Evolutionary conservation across 768 basidiomycete genomes (phyloP), one percentile per base, ranked within the genome.

Genomic region (Daedaleopsis sinensis): DNA sequence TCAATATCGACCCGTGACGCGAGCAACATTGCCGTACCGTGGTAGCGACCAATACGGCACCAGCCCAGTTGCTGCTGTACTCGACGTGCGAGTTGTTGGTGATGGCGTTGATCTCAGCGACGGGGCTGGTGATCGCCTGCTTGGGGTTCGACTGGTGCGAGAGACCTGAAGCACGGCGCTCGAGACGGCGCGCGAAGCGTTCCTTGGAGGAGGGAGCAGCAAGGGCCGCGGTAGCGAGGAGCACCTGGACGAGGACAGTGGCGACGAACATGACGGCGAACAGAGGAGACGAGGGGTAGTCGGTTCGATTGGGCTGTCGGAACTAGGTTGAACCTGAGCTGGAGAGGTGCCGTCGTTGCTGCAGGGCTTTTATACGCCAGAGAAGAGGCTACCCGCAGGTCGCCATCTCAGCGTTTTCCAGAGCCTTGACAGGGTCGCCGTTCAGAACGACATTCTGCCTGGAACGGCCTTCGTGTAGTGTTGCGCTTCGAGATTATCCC

Each of bases 1-100:
- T 46, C 3, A 35, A 5, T 3, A 21, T 4, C 12, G 35, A n/a
- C 16, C 44, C 44, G 9, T 15, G 9, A 18, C n/a, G 15, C 12
- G 46, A 38, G 4, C 23, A 6, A 7, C 56, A 65, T 46, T 7
- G 7, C 3, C 27, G 7, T 36, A 74, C 72, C 12, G 66, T 55
- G 56, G 64, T 39, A 19, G 70, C 61, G 52, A 69, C 67, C 57
- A 68, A 71, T 44, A 74, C 72, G 18, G 73, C 74, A 37, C 76
- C 75, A 49, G 75, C 68, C 76, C 76, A 77, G 72, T 76, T 76
- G 35, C 65, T 61, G 65, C 70, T 72, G 71, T 71, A 73, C 58
- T 67, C 69, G 48, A 60, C 65, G 57, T 74, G 58, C 18, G 65
- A 66, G 46, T 46, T 65, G 62, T 70, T 68, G 65, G 44, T 53